Percentiles rank a stretch among this genome's conserved stretches.
These are phyloP conservation scores for Endothia cerciana DNA, from an alignment of 2,329 filamentous ascomycete species.

Conservation along the genomic window DNA sequence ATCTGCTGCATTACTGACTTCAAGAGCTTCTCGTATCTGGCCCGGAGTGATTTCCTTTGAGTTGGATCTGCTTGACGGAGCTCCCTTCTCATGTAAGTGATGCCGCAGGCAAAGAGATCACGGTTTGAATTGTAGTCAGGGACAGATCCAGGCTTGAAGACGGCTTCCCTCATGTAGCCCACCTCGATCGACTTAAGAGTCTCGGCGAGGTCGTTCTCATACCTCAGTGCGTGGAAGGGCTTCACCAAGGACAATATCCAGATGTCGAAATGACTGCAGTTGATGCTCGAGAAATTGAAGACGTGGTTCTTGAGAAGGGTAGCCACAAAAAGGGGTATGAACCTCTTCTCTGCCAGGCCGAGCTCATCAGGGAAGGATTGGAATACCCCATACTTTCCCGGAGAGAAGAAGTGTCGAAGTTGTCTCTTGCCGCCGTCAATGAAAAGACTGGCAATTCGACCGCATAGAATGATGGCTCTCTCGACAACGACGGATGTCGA, in stretches of 20 bases:
- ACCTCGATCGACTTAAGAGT: slow-evolving; percentile 47
- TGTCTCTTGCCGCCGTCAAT: slow-evolving; percentile 47
- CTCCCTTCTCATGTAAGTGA: slow-evolving; percentile 55
- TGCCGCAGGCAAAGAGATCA: slow-evolving; percentile 53
- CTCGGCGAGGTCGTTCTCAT: slow-evolving; percentile 55
- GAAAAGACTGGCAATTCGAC: slow-evolving; percentile 50
- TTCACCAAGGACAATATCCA: slow-evolving; percentile 58
- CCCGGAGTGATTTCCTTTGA: slow-evolving; percentile 42
- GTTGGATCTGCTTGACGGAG: slow-evolving; percentile 45
- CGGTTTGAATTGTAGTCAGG: slow-evolving; percentile 55
- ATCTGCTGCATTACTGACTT: slow-evolving; percentile 57
- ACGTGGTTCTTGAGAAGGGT: slow-evolving; percentile 52
- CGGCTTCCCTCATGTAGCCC: slow-evolving; percentile 47
- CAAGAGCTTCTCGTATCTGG: slow-evolving; percentile 49
- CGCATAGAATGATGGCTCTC: slow-evolving; percentile 49
- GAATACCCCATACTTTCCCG: slow-evolving; percentile 56
- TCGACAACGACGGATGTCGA: slow-evolving; percentile 34
- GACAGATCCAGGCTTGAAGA: slow-evolving; percentile 41
- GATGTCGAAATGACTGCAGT: slow-evolving; percentile 52
- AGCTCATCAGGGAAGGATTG: slow-evolving; percentile 45
- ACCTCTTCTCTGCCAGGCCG: slow-evolving; percentile 46
- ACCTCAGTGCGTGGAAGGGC: slow-evolving; percentile 49
- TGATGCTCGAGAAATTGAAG: slow-evolving; percentile 52
- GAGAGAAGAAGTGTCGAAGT: slow-evolving; percentile 50
- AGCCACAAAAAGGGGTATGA: slow-evolving; percentile 55